Evolutionary conservation across 2,329 filamentous ascomycete species (phyloP).

Genomic region (Cytospora piceicola): DNA sequence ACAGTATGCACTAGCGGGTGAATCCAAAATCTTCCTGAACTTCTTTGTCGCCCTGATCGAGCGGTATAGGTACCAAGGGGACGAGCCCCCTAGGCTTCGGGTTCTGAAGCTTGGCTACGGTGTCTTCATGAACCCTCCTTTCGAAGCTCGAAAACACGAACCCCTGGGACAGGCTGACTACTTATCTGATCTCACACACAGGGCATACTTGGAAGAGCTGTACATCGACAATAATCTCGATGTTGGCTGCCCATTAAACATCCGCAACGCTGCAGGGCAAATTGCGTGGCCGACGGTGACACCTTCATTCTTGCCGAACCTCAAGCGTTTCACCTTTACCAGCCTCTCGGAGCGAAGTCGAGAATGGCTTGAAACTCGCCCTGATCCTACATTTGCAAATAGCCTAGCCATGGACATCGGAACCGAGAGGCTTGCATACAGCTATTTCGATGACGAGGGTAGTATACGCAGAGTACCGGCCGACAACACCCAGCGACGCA

Average conservation of each 20-base stretch:
- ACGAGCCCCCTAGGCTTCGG: slow-evolving; percentile 13
- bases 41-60: slow-evolving; percentile 17
- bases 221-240: slow-evolving; percentile 25
- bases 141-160: neutral
- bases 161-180: slow-evolving; percentile 4
- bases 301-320: slow-evolving; percentile 16
- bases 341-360: slow-evolving; percentile 20
- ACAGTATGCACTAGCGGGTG: slow-evolving; percentile 4
- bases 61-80: slow-evolving; percentile 13
- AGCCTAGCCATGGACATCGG: slow-evolving; percentile 15
- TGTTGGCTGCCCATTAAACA: slow-evolving; percentile 16
- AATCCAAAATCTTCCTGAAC: slow-evolving; percentile 8
- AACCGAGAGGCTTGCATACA: slow-evolving; percentile 22
- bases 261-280: slow-evolving; percentile 7
- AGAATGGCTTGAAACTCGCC: slow-evolving; percentile 13
- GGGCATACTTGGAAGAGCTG: slow-evolving; percentile 13
- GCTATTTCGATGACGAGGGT: slow-evolving; percentile 14
- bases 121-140: slow-evolving; percentile 14
- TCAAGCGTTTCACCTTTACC: slow-evolving; percentile 24
- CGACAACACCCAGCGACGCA: neutral
- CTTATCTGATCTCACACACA: slow-evolving; percentile 11
- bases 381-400: slow-evolving; percentile 18
- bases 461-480: slow-evolving; percentile 1
- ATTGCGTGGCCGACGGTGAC: slow-evolving; percentile 22
- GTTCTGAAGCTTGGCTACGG: slow-evolving; percentile 27